phyloP scores from a whole-genome alignment of 805 yeast genomes.

The Candida chilensis region DNA sequence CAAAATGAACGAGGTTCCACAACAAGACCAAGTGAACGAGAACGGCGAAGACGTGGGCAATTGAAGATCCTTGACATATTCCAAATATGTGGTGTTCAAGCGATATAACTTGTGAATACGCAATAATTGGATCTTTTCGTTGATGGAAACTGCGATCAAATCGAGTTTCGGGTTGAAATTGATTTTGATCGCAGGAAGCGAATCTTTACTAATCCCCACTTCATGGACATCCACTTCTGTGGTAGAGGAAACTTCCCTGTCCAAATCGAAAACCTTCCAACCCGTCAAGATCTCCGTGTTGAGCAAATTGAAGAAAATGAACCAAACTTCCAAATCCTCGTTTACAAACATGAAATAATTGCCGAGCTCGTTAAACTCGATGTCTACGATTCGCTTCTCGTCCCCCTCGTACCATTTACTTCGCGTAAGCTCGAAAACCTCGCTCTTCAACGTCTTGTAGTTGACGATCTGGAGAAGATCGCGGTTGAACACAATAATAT shows the following conservation, averaged over 20 bases:
- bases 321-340: slow-evolving; percentile 15
- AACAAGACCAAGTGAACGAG: slow-evolving; percentile 20
- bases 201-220: too few species aligned
- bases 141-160: slow-evolving; percentile 6
- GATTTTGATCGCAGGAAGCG: too few species aligned
- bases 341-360: slow-evolving; percentile 19
- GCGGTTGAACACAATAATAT: slow-evolving; percentile 18
- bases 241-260: too few species aligned
- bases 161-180: slow-evolving; percentile 14
- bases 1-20: slow-evolving; percentile 20
- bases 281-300: slow-evolving; percentile 6
- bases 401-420: background rate
- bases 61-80: background rate
- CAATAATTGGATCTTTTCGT: too few species aligned
- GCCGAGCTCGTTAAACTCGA: slow-evolving; percentile 14
- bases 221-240: too few species aligned
- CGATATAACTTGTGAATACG: background rate
- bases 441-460: slow-evolving; percentile 17
- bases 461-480: slow-evolving; percentile 22
- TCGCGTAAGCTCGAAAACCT: slow-evolving; percentile 11
- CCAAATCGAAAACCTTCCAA: slow-evolving; percentile 2
- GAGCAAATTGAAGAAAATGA: slow-evolving; percentile 5
- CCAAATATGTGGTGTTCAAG: background rate
- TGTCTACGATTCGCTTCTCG: slow-evolving; percentile 5
- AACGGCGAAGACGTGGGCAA: background rate